Evolutionary conservation across 73 alveolate species (phyloP).

Genomic region (Strombidium stylifer): DNA sequence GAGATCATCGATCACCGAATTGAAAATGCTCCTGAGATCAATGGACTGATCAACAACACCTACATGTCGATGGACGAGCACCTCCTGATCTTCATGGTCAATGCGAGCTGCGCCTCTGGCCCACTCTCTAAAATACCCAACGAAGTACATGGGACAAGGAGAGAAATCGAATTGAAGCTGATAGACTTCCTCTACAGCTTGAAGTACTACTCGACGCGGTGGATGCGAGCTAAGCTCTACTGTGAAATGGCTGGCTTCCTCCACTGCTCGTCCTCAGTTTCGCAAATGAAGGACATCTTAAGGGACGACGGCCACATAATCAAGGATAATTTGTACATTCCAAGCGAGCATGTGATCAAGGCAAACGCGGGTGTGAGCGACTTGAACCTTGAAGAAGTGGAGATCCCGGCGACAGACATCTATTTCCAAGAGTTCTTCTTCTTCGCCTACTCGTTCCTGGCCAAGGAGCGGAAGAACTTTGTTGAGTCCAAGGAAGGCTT

Average conservation of each 20-base stretch:
- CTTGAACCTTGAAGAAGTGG: neutral
- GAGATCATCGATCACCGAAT: slow-evolving; percentile 32
- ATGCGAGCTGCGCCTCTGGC: too few species aligned
- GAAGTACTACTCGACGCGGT: slow-evolving; percentile 26
- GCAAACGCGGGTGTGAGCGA: neutral
- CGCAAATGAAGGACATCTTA: neutral
- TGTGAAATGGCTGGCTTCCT: too few species aligned
- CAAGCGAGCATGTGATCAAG: neutral
- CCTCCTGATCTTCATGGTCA: slow-evolving; percentile 17
- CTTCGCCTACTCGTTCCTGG: slow-evolving; percentile 25
- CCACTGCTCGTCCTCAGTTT: neutral
- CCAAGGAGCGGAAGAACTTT: slow-evolving; percentile 6
- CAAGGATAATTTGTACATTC: neutral
- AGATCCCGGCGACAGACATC: slow-evolving; percentile 24
- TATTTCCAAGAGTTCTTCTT: slow-evolving; percentile 36
- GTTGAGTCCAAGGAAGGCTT: slow-evolving; percentile 34
- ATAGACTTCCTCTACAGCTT: slow-evolving; percentile 20
- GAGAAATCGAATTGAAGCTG: slow-evolving; percentile 14
- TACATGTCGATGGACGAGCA: slow-evolving; percentile 35
- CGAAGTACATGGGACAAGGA: slow-evolving; percentile 11
- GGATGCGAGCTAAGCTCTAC: slow-evolving; percentile 38
- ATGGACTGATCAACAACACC: slow-evolving; percentile 27
- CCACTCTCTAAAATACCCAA: too few species aligned
- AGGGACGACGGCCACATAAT: too few species aligned
- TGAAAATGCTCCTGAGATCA: slow-evolving; percentile 12